These are phyloP conservation scores for Malus hybrid DNA, from an alignment of 331 rosid genomes.

Conservation along the genomic window DNA sequence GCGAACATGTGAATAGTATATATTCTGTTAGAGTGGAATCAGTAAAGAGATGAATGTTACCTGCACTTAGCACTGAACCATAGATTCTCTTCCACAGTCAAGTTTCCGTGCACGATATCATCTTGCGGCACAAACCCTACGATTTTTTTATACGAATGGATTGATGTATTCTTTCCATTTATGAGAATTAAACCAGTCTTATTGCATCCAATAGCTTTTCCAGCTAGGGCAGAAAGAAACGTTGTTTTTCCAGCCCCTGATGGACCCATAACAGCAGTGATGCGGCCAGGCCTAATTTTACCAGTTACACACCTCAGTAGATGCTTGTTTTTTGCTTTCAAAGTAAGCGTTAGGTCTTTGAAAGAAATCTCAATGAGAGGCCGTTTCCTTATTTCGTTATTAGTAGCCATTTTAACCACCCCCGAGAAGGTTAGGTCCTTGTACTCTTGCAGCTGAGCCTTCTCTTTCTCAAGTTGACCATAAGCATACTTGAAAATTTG, in stretches of 20 bases:
- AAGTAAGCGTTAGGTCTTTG: constrained; percentile 71
- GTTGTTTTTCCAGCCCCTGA: constrained; percentile 99
- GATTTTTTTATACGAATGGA: constrained; percentile 77
- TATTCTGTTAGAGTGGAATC: constrained; percentile 2
- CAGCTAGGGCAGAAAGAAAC: constrained; percentile 87
- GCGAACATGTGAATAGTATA: not conserved
- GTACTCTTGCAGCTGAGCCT: constrained; percentile 72
- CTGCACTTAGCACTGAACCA: constrained; percentile 99
- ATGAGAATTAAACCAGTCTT: constrained; percentile 68
- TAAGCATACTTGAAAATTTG: constrained; percentile 85
- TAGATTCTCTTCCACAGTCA: constrained; percentile 96
- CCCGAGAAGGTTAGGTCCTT: constrained; percentile 80
- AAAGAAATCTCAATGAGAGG: constrained; percentile 87
- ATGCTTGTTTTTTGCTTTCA: constrained; percentile 73
- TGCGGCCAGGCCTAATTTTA: constrained; percentile 81
- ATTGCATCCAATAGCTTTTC: constrained; percentile 78
- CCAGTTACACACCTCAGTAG: constrained; percentile 83
- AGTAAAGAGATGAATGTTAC: constrained; percentile 32
- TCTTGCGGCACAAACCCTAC: constrained; percentile 99
- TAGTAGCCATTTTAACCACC: constrained; percentile 68
- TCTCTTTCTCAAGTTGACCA: constrained; percentile 85
- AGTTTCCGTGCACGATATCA: constrained; percentile 92
- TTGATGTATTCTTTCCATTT: constrained; percentile 72
- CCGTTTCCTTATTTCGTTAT: constrained; percentile 46
- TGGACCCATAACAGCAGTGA: constrained; percentile 97